Conservation (phyloP, 2,329 filamentous ascomycete species). For the Monosporascus sp. region DNA sequence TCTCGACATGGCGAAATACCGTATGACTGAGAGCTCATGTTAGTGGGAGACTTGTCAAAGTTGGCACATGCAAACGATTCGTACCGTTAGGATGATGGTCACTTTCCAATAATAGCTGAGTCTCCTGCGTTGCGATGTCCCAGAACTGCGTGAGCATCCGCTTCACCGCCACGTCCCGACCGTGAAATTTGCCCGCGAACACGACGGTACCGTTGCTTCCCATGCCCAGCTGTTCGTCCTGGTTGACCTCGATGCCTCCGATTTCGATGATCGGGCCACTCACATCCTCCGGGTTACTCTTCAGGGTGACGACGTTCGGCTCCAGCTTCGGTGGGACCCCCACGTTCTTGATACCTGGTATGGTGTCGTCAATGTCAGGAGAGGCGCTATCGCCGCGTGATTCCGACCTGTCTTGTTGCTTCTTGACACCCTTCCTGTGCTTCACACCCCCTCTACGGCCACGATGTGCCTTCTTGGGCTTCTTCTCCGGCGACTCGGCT, state of each 20-base stretch:
- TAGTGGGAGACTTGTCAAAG: no score
- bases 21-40: constrained; percentile 59
- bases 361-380: constrained; percentile 32
- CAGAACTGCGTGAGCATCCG: constrained; percentile 95
- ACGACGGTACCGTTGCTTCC: constrained; percentile 97
- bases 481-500: constrained; percentile 37
- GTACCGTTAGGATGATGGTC: constrained; percentile 85
- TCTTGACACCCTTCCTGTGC: constrained; percentile 55
- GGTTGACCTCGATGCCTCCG: constrained; percentile 59
- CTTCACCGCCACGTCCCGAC: constrained; percentile 90
- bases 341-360: constrained; percentile 59
- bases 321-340: constrained; percentile 50
- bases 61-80: constrained; percentile 6
- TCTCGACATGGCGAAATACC: constrained; percentile 89
- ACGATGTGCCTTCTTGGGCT: constrained; percentile 64
- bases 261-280: constrained; percentile 55
- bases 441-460: constrained; percentile 68
- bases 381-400: constrained; percentile 42
- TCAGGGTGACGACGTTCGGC: constrained; percentile 55
- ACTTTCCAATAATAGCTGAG: constrained; percentile 81
- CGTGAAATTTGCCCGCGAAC: constrained; percentile 90
- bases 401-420: constrained; percentile 45
- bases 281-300: constrained; percentile 53
- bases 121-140: constrained; percentile 91
- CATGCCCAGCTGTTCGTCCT: constrained; percentile 59